These are phyloP conservation scores for Pseudonitzschia multiseries DNA, from an alignment of 108 stramenopile genomes.

Conservation along the genomic window DNA sequence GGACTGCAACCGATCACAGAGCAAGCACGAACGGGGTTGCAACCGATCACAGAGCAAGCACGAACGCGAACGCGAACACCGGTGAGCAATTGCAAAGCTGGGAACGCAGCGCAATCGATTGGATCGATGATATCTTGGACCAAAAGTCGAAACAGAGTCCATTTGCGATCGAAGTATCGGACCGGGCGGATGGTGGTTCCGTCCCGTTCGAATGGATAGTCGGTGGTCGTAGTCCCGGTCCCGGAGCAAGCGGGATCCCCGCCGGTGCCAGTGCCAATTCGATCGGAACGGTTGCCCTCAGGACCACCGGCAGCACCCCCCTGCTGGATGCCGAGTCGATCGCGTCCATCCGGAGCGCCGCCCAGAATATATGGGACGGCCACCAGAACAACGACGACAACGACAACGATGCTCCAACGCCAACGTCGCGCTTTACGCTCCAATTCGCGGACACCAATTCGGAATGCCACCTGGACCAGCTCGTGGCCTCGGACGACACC, in stretches of 20 bases:
- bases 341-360: background rate
- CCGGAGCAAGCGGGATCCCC: background rate
- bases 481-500: constrained; percentile 1
- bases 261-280: background rate
- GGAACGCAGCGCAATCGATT: background rate
- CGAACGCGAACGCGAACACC: too few species aligned
- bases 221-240: too few species aligned
- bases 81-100: background rate
- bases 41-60: too few species aligned
- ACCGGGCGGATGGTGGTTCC: background rate
- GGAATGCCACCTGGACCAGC: constrained; percentile 42
- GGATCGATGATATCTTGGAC: background rate
- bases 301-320: background rate
- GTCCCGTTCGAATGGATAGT: background rate
- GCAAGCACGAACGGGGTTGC: too few species aligned
- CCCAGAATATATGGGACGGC: background rate
- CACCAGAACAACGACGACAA: too few species aligned
- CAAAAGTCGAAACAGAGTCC: constrained; percentile 9
- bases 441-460: constrained; percentile 31
- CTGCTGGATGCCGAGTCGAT: constrained; percentile 2
- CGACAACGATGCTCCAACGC: too few species aligned
- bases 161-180: background rate
- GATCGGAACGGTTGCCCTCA: background rate
- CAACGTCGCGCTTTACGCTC: constrained; percentile 40
- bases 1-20: too few species aligned